These are phyloP conservation scores for Chenopodium suecicum DNA, from an alignment of 148 eudicot species.

Conservation along the genomic window DNA sequence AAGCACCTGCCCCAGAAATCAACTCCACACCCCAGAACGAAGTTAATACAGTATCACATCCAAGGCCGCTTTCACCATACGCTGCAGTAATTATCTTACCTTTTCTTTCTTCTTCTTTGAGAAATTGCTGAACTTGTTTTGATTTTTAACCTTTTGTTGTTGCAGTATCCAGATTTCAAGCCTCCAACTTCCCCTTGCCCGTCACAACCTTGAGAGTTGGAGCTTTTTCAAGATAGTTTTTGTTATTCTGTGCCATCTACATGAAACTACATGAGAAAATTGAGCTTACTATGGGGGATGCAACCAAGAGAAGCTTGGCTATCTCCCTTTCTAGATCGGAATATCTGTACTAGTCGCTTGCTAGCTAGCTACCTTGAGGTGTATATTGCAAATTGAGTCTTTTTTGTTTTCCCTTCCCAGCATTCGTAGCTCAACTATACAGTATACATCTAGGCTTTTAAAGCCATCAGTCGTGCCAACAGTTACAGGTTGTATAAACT, in stretches of 20 bases:
- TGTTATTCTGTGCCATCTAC: slow-evolving; percentile 5
- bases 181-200: slow-evolving; percentile 95
- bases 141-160: slow-evolving; percentile 2
- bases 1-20: slow-evolving; percentile 41
- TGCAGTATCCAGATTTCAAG: slow-evolving; percentile 96
- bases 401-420: neutral
- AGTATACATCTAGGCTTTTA: no score
- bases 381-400: neutral
- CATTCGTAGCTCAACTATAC: neutral
- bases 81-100: slow-evolving; percentile 46
- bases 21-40: slow-evolving; percentile 55
- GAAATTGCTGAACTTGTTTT: neutral
- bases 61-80: slow-evolving; percentile 83
- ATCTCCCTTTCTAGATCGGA: neutral
- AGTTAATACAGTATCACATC: slow-evolving; percentile 47
- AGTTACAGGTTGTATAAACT: no score
- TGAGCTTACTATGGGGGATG: neutral
- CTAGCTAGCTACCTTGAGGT: slow-evolving; percentile 12
- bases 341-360: neutral
- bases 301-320: slow-evolving; percentile 16
- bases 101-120: neutral
- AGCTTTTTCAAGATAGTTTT: neutral
- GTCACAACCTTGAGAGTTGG: slow-evolving; percentile 48
- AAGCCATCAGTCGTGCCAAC: no score
- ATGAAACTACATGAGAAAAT: neutral